phyloP scores from a whole-genome alignment of 208 protist species.

The Phytomonas sp. region DNA sequence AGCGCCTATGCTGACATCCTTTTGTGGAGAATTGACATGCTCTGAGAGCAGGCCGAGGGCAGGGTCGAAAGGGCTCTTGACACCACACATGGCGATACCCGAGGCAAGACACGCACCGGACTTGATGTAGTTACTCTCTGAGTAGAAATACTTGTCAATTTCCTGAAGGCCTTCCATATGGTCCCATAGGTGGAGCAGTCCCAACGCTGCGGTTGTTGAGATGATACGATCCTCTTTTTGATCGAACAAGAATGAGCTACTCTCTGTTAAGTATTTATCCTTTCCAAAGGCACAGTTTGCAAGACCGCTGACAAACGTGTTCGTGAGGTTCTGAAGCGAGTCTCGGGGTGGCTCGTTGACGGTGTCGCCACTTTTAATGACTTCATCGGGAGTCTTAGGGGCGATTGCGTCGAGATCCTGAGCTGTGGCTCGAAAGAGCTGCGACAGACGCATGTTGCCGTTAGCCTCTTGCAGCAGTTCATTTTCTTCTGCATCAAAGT shows the following conservation, averaged over 20 bases:
- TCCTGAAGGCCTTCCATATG: conserved; percentile 93
- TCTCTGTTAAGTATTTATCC: conserved; percentile 95
- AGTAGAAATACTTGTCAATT: conserved; percentile 95
- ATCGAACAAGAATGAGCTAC: conserved; percentile 91
- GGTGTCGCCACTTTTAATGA: conserved; percentile 94
- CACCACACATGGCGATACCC: conserved; percentile 82
- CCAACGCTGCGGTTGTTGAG: conserved; percentile 93
- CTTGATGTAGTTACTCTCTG: conserved; percentile 93
- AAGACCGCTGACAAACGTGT: conserved; percentile 95
- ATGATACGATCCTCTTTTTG: conserved; percentile 96
- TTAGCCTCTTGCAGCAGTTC: conserved; percentile 86
- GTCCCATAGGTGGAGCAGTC: conserved; percentile 97
- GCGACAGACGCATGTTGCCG: conserved; percentile 92
- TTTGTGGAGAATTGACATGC: conserved; percentile 51
- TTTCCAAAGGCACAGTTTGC: conserved; percentile 94
- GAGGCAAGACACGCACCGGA: conserved; percentile 94
- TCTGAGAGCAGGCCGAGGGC: conserved; percentile 91
- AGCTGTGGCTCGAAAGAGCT: conserved; percentile 92
- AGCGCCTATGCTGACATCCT: conserved; percentile 79
- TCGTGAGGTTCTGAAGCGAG: conserved; percentile 93
- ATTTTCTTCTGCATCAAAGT: conserved; percentile 86
- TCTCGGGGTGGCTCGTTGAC: conserved; percentile 40
- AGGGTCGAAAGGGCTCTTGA: conserved; percentile 90
- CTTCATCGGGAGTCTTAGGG: conserved; percentile 96
- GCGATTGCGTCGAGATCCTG: conserved; percentile 94